Percentiles rank a stretch among this genome's conserved stretches.
These are phyloP conservation scores for Alloascoidea africana DNA, from an alignment of 805 yeast genomes.

Conservation along the genomic window DNA sequence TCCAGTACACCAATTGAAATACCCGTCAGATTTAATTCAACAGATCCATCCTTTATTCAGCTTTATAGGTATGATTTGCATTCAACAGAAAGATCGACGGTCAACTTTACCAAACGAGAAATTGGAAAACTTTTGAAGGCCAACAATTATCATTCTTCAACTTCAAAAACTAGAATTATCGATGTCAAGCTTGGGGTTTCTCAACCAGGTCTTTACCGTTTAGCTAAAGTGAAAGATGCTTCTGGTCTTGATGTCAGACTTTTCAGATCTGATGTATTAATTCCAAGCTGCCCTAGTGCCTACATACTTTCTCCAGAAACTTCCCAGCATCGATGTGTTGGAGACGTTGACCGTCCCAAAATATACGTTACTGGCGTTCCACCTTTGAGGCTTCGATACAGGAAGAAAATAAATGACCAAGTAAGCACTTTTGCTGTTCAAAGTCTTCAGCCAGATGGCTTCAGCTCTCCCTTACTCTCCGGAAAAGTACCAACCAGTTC, in stretches of 20 bases:
- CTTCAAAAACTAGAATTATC: conserved; percentile 19
- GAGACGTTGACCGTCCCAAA: conserved; percentile 33
- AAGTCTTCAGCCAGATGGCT: conserved; percentile 31
- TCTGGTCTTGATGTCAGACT: conserved; percentile 44
- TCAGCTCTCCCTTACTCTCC: conserved; percentile 31
- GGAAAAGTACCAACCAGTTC: neutral
- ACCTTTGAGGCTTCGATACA: conserved; percentile 51
- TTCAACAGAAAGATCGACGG: conserved; percentile 26
- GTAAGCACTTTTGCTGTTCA: conserved; percentile 23
- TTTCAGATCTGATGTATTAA: conserved; percentile 41
- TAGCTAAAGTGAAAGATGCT: conserved; percentile 51
- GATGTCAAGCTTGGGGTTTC: conserved; percentile 51
- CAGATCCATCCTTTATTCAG: conserved; percentile 57
- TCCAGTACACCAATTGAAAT: conserved; percentile 23
- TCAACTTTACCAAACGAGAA: conserved; percentile 44
- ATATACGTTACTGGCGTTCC: conserved; percentile 61
- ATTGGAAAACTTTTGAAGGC: conserved; percentile 22
- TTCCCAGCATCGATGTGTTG: conserved; percentile 37
- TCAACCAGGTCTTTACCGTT: conserved; percentile 64
- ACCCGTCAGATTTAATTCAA: conserved; percentile 72
- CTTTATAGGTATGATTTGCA: conserved; percentile 43
- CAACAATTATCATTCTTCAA: neutral
- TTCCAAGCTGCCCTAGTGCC: conserved; percentile 72
- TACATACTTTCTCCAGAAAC: conserved; percentile 25
- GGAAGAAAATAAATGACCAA: conserved; percentile 25